These are phyloP conservation scores for Porphyra umbilicalis DNA, from an alignment of 31 red algal species.

Conservation along the genomic window DNA sequence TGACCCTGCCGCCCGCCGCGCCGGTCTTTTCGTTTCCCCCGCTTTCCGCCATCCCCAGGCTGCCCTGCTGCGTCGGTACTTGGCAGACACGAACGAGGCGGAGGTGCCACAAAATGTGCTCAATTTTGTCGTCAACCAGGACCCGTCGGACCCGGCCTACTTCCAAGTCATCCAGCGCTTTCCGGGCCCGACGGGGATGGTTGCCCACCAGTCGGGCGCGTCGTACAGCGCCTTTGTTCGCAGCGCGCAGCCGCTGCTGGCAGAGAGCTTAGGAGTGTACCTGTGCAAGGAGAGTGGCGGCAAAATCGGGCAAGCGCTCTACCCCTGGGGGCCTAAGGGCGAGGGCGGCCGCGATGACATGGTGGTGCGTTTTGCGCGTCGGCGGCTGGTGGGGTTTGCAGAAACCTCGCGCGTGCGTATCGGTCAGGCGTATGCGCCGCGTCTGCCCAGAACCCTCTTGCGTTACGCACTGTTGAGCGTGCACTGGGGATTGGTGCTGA, in stretches of 20 bases:
- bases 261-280: conserved; percentile 9
- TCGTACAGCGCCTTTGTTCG: conserved; percentile 9
- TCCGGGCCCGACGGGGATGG: conserved; percentile 1
- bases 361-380: not conserved
- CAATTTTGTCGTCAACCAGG: conserved; percentile 1
- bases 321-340: conserved; percentile 15
- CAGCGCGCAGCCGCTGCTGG: conserved; percentile 7
- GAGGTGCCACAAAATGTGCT: not conserved
- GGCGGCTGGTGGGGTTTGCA: too few relatives aligned
- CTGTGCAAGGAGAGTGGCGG: conserved; percentile 19
- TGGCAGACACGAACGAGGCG: not conserved
- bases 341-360: conserved; percentile 2
- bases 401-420: too few relatives aligned
- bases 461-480: too few relatives aligned
- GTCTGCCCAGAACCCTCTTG: too few relatives aligned
- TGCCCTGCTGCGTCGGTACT: not conserved
- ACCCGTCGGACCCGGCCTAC: not conserved
- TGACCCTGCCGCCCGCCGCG: too few relatives aligned
- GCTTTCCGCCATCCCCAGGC: not conserved
- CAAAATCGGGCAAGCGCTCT: conserved; percentile 5
- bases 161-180: conserved; percentile 11
- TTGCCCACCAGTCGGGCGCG: conserved; percentile 1
- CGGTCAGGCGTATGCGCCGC: too few relatives aligned
- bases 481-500: too few relatives aligned
- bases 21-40: not conserved